phyloP scores from a whole-genome alignment of 2,329 filamentous ascomycete species.

The Sordariomycetes sp. region DNA sequence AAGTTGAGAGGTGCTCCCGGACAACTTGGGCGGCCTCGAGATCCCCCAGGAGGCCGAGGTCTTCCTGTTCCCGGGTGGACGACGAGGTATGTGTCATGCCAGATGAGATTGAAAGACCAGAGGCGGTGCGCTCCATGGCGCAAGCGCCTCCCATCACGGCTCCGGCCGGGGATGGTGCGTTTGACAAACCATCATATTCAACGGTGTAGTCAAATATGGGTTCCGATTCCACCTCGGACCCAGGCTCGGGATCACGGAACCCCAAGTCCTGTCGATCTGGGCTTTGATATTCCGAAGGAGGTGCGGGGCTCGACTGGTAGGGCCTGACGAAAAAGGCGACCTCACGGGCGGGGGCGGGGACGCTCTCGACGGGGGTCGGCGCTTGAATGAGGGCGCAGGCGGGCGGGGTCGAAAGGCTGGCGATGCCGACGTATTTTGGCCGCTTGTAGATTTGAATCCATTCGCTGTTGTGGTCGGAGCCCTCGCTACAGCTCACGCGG shows the following conservation, averaged over 20 bases:
- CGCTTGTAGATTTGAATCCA: conserved; percentile 14
- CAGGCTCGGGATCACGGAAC: neutral
- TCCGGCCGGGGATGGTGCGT: neutral
- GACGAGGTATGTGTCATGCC: conserved; percentile 15
- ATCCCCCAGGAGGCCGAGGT: conserved; percentile 30
- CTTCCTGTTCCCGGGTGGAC: conserved; percentile 10
- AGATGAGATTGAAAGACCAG: conserved; percentile 35
- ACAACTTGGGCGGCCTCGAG: conserved; percentile 37
- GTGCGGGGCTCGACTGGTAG: neutral
- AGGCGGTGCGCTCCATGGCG: conserved; percentile 36
- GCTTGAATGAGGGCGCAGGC: neutral
- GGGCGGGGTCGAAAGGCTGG: neutral
- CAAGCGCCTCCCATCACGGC: conserved; percentile 4
- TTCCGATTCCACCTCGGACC: neutral
- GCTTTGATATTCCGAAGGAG: neutral
- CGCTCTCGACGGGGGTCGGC: neutral
- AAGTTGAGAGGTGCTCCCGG: conserved; percentile 31
- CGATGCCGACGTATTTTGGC: conserved; percentile 9
- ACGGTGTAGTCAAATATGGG: neutral
- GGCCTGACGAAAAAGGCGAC: conserved; percentile 4
- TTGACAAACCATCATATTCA: neutral
- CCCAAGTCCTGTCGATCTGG: neutral
- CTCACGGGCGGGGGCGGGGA: neutral
- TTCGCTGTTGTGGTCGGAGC: conserved; percentile 15
- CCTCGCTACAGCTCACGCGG: conserved; percentile 22